Conservation (phyloP, 768 basidiomycete genomes). For the Lentinula detonsa region DNA sequence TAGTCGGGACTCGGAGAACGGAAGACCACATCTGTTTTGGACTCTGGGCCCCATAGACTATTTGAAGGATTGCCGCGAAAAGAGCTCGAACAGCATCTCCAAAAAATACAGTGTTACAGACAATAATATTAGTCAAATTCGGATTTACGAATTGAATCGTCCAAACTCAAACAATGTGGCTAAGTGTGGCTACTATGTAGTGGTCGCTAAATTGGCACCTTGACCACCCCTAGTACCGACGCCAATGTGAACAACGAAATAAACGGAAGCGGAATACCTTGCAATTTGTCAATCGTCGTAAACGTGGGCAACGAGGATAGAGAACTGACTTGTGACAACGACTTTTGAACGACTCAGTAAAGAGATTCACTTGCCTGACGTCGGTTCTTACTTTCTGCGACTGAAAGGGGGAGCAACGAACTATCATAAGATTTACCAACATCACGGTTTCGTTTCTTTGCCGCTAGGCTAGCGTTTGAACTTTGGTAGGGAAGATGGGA, state of each 20-base stretch:
- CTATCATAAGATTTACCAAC: not conserved
- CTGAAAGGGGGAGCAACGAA: not conserved
- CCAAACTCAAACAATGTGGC: not conserved
- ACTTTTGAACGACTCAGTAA: not conserved
- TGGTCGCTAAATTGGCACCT: too few relatives aligned
- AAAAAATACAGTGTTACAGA: not conserved
- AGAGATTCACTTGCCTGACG: not conserved
- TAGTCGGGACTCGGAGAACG: not conserved
- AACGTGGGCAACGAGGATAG: not conserved
- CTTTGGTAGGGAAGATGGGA: not conserved
- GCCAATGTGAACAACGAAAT: not conserved
- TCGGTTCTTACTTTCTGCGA: slow-evolving; percentile 1
- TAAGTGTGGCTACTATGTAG: too few relatives aligned
- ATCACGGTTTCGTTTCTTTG: slow-evolving; percentile 1
- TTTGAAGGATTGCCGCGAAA: not conserved
- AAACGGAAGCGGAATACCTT: not conserved
- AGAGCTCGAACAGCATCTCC: not conserved
- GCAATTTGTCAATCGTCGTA: not conserved
- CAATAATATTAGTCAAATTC: not conserved
- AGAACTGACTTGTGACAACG: not conserved
- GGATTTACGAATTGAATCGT: not conserved
- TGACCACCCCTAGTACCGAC: not conserved
- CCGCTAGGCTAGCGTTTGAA: slow-evolving; percentile 1
- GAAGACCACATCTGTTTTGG: not conserved
- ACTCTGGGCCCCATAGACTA: not conserved